Evolutionary conservation across 495 filamentous ascomycete species (phyloP).

Genomic region (Bacidia rubella): DNA sequence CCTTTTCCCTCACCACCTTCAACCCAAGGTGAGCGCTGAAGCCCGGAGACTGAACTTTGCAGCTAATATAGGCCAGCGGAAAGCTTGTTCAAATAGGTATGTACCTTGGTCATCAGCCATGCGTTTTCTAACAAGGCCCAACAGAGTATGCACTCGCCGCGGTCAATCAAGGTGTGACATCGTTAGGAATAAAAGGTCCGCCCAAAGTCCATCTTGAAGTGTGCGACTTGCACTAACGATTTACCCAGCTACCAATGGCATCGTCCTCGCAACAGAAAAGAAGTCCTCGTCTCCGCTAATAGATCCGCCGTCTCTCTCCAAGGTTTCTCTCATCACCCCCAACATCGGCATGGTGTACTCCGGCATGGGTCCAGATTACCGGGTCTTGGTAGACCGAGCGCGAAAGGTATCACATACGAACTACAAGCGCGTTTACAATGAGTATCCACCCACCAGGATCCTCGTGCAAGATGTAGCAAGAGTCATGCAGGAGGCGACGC

Average conservation of each 20-base stretch:
- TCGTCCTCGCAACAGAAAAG: slow-evolving; percentile 98
- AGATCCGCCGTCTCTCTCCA: slow-evolving; percentile 86
- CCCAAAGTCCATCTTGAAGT: not conserved
- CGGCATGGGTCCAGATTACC: slow-evolving; percentile 97
- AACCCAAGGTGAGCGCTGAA: slow-evolving; percentile 76
- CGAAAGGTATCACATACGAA: slow-evolving; percentile 97
- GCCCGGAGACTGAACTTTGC: not conserved
- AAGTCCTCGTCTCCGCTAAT: slow-evolving; percentile 95
- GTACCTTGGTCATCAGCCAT: not conserved
- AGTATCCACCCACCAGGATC: slow-evolving; percentile 97
- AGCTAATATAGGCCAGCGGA: slow-evolving; percentile 42
- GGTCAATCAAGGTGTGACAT: slow-evolving; percentile 97
- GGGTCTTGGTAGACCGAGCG: slow-evolving; percentile 91
- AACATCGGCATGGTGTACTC: slow-evolving; percentile 99
- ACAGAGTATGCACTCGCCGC: slow-evolving; percentile 98
- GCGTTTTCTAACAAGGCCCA: not conserved
- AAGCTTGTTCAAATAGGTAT: slow-evolving; percentile 71
- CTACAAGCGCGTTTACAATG: slow-evolving; percentile 99
- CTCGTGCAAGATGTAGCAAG: slow-evolving; percentile 95
- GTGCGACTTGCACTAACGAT: not conserved
- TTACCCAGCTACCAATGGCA: slow-evolving; percentile 77
- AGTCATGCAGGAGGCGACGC: slow-evolving; percentile 97
- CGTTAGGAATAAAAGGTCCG: slow-evolving; percentile 92
- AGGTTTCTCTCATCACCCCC: slow-evolving; percentile 93
- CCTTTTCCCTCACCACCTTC: slow-evolving; percentile 98